Conservation (phyloP, 768 basidiomycete genomes). For the Russula lepida region DNA sequence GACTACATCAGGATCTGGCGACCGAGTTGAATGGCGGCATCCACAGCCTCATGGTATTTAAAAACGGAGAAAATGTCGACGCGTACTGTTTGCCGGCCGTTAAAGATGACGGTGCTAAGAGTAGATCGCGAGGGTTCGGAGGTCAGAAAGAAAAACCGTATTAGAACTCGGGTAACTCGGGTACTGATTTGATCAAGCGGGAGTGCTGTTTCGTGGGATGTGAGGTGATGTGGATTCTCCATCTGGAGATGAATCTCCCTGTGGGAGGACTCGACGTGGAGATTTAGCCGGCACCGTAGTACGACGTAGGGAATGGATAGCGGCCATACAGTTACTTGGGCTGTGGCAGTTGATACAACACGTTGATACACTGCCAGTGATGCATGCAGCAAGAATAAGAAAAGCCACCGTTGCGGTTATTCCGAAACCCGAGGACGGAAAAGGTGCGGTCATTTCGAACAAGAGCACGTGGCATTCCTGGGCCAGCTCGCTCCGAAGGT, state of each 20-base stretch:
- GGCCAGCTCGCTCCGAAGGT: too few species aligned
- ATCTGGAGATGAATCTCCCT: neutral
- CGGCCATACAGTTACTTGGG: neutral
- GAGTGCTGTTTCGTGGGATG: neutral
- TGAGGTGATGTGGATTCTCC: neutral
- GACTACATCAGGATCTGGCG: neutral
- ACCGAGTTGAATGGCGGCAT: neutral
- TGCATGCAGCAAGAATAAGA: too few species aligned
- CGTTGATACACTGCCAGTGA: neutral
- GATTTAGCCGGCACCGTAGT: neutral
- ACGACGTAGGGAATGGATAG: neutral
- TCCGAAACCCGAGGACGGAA: too few species aligned
- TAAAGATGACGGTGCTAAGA: neutral
- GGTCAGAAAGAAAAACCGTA: neutral
- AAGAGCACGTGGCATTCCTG: too few species aligned
- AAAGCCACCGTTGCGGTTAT: too few species aligned
- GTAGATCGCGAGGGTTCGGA: neutral
- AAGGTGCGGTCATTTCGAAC: too few species aligned
- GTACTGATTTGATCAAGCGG: neutral
- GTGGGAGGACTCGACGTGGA: neutral
- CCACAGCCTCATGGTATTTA: neutral
- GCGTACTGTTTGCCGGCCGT: neutral
- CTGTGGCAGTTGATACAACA: neutral
- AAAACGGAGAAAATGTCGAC: neutral
- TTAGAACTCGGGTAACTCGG: neutral